phyloP scores from a whole-genome alignment of 2,329 filamentous ascomycete species.

The Rugonectria rugulosa region DNA sequence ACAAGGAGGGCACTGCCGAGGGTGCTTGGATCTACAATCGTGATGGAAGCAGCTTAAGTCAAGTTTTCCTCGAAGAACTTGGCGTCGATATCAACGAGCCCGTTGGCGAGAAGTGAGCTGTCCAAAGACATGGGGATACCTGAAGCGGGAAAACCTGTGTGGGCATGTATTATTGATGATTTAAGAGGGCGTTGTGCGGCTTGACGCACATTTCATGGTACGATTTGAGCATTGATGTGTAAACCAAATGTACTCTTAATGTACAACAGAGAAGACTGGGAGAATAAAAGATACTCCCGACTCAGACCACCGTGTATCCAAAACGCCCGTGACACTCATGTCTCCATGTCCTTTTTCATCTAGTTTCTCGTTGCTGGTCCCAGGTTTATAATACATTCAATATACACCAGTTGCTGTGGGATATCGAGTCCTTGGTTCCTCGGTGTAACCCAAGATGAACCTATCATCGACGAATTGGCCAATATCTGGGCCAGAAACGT shows the following conservation, averaged over 20 bases:
- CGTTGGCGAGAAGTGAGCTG: slow-evolving; percentile 34
- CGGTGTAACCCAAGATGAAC: no score
- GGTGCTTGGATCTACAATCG: slow-evolving; percentile 90
- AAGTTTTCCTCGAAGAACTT: slow-evolving; percentile 79
- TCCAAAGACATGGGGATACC: neutral
- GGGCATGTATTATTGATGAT: slow-evolving; percentile 15
- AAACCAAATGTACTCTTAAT: slow-evolving; percentile 27
- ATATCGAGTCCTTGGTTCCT: no score
- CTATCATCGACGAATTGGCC: neutral
- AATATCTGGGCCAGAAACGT: neutral
- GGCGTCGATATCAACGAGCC: slow-evolving; percentile 65
- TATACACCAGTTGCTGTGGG: no score
- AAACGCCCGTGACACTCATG: slow-evolving; percentile 13
- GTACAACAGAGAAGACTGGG: slow-evolving; percentile 1
- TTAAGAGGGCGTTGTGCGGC: slow-evolving; percentile 11
- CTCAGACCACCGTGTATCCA: slow-evolving; percentile 29
- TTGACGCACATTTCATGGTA: slow-evolving; percentile 18
- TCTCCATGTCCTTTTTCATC: neutral
- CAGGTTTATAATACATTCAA: neutral
- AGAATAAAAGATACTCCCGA: slow-evolving; percentile 9
- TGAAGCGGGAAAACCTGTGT: neutral
- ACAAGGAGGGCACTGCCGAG: slow-evolving; percentile 77
- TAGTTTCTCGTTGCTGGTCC: neutral
- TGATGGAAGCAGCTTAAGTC: slow-evolving; percentile 78
- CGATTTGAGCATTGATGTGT: slow-evolving; percentile 21